Conservation (phyloP, 306 rosid species). For the Arachis hypogaea region DNA sequence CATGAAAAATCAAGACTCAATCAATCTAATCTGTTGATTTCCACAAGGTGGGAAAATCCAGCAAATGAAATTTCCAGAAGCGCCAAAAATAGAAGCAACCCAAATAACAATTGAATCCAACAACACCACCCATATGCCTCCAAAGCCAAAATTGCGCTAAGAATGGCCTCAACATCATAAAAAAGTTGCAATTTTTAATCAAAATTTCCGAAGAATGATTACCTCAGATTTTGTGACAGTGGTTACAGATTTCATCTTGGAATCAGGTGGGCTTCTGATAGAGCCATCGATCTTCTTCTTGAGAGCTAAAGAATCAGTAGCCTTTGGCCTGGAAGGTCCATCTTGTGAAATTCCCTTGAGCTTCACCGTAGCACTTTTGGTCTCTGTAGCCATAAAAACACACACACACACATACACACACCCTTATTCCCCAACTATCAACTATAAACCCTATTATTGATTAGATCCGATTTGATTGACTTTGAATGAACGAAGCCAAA, state of each 20-base stretch:
- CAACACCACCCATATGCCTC: neutral
- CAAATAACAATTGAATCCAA: slow-evolving; percentile 37
- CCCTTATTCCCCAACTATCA: neutral
- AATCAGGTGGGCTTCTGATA: slow-evolving; percentile 48
- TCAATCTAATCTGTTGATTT: neutral
- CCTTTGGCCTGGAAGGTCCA: slow-evolving; percentile 61
- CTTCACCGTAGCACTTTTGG: slow-evolving; percentile 48
- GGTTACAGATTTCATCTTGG: slow-evolving; percentile 53
- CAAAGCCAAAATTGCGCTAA: neutral
- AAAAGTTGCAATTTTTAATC: slow-evolving; percentile 25
- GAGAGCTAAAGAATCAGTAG: slow-evolving; percentile 41
- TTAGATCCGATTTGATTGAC: slow-evolving; percentile 46
- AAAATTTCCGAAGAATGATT: slow-evolving; percentile 10
- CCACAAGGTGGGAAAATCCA: slow-evolving; percentile 18
- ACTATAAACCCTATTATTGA: neutral
- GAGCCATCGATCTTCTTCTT: slow-evolving; percentile 65
- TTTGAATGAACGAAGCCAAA: too few relatives aligned
- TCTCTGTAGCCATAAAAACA: slow-evolving; percentile 54
- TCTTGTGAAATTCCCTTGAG: slow-evolving; percentile 51
- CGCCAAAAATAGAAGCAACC: slow-evolving; percentile 24
- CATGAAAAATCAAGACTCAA: slow-evolving; percentile 11
- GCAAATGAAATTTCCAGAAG: slow-evolving; percentile 35
- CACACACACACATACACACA: neutral
- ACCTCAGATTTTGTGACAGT: slow-evolving; percentile 66
- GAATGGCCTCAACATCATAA: neutral